Evolutionary conservation across 306 rosid species (phyloP).

Genomic region (Vachellia collinsii): DNA sequence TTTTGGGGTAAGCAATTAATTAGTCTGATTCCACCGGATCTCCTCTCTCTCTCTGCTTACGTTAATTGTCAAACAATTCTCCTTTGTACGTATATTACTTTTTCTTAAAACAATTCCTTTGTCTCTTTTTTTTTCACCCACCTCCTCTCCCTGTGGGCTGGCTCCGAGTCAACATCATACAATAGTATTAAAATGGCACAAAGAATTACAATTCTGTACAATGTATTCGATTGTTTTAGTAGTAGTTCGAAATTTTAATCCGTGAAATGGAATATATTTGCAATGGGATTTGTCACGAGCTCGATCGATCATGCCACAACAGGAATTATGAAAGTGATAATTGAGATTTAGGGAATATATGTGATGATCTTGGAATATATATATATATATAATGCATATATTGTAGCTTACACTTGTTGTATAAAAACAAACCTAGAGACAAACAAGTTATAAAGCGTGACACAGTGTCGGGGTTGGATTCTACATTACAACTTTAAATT

Average conservation of each 20-base stretch:
- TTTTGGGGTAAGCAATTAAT: neutral
- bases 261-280: neutral
- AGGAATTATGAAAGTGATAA: neutral
- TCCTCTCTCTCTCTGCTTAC: neutral
- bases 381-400: neutral
- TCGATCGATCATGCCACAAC: neutral
- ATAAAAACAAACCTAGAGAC: neutral
- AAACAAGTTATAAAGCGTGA: neutral
- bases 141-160: conserved; percentile 4
- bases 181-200: too few relatives aligned
- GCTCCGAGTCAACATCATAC: conserved; percentile 9
- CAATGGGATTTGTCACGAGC: conserved; percentile 13
- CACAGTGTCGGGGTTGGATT: conserved; percentile 9
- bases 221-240: neutral
- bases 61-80: conserved; percentile 3
- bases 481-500: neutral
- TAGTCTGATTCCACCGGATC: neutral
- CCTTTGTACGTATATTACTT: neutral
- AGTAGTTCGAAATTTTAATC: neutral
- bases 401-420: neutral
- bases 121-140: neutral
- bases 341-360: neutral
- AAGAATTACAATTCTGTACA: neutral
- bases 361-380: neutral
- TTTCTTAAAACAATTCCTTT: conserved; percentile 1